Evolutionary conservation across 768 basidiomycete genomes (phyloP).

Genomic region (Calocybe cyanea): DNA sequence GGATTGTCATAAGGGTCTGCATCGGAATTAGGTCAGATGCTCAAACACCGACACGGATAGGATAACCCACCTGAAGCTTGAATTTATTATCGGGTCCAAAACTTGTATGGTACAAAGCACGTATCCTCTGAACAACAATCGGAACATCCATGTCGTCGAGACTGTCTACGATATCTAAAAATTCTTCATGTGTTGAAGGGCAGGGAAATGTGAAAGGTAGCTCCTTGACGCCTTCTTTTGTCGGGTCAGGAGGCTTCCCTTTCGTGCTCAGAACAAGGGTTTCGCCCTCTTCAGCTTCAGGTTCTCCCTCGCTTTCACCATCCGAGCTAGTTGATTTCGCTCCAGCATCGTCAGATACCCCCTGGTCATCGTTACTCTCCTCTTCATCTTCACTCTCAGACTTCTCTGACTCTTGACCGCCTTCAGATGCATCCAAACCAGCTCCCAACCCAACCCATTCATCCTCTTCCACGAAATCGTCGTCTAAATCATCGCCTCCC

Average conservation of each 20-base stretch:
- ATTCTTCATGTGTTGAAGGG: conserved; percentile 82
- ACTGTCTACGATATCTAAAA: conserved; percentile 75
- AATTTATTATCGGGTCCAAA: conserved; percentile 88
- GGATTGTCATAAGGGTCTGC: conserved; percentile 69
- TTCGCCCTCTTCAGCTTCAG: conserved; percentile 42
- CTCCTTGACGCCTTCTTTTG: conserved; percentile 44
- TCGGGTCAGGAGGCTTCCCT: conserved; percentile 15
- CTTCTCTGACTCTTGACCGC: conserved; percentile 41
- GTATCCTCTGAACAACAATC: conserved; percentile 84
- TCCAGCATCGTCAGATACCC: conserved; percentile 26
- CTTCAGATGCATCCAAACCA: conserved; percentile 38
- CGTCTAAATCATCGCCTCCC: conserved; percentile 89
- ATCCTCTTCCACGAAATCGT: conserved; percentile 61
- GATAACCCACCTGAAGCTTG: conserved; percentile 73
- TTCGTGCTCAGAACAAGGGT: conserved; percentile 32
- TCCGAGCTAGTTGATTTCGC: conserved; percentile 30
- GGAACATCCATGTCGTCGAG: conserved; percentile 71
- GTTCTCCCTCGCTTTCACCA: conserved; percentile 17
- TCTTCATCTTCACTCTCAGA: conserved; percentile 21
- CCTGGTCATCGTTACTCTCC: conserved; percentile 18
- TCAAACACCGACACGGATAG: neutral
- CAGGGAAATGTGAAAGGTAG: conserved; percentile 93
- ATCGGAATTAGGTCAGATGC: neutral
- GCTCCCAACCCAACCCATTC: conserved; percentile 39
- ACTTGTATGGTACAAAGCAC: conserved; percentile 88